phyloP scores from a whole-genome alignment of 2,329 filamentous ascomycete species.

The Chaetomiaceae sp. region DNA sequence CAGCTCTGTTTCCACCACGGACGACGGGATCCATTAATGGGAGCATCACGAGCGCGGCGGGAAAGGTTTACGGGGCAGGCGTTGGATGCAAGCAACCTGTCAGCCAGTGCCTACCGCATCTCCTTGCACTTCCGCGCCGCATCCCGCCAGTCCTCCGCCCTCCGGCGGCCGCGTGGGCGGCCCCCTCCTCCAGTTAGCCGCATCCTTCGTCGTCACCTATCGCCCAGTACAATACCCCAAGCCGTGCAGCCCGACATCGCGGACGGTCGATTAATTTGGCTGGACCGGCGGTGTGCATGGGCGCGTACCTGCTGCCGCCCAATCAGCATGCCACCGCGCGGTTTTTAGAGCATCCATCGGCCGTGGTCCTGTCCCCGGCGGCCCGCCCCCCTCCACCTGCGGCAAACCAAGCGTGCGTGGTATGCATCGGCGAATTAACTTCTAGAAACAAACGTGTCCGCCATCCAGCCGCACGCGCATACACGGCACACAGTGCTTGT shows the following conservation, averaged over 20 bases:
- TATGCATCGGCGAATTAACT: conserved; percentile 1
- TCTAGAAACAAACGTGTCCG: conserved; percentile 4
- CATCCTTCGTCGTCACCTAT: conserved; percentile 9
- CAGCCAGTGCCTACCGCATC: background rate
- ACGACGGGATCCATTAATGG: too few relatives aligned
- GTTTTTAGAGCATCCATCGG: conserved; percentile 12
- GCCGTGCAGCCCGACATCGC: conserved; percentile 12
- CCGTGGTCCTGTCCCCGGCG: conserved; percentile 14
- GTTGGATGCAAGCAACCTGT: too few relatives aligned
- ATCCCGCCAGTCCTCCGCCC: background rate
- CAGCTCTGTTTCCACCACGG: too few relatives aligned
- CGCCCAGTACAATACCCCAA: conserved; percentile 3
- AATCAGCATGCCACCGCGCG: conserved; percentile 14
- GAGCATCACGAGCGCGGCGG: too few relatives aligned
- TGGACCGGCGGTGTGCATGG: conserved; percentile 12
- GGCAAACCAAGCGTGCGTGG: conserved; percentile 5
- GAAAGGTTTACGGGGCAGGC: too few relatives aligned
- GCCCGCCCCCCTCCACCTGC: conserved; percentile 15
- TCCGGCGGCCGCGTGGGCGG: conserved; percentile 1
- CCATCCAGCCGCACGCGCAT: background rate
- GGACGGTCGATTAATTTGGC: conserved; percentile 12
- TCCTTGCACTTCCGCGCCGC: background rate
- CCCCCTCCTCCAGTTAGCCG: background rate
- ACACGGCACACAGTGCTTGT: too few relatives aligned
- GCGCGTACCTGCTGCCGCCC: conserved; percentile 15